A percentile compares a stretch with the other conserved stretches of the same genome.
These are phyloP conservation scores for Fonsecaea pedrosoi DNA, from an alignment of 2,329 filamentous ascomycete genomes.

Conservation along the genomic window DNA sequence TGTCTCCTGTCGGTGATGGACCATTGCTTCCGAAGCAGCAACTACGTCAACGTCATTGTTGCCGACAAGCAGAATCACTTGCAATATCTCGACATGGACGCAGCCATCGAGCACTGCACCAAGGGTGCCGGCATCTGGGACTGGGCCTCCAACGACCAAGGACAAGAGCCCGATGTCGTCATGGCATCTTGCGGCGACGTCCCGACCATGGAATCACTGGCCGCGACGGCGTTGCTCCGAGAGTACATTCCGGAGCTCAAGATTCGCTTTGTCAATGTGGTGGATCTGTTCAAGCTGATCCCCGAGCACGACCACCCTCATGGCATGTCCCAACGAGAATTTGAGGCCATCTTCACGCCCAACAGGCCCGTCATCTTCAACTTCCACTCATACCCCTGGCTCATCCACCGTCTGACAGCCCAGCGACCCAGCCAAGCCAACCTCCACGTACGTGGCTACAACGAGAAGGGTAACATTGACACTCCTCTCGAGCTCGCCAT, in stretches of 20 bases:
- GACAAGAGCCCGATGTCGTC: slow-evolving; percentile 72
- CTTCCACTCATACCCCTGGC: slow-evolving; percentile 83
- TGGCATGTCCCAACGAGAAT: slow-evolving; percentile 71
- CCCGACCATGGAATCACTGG: slow-evolving; percentile 74
- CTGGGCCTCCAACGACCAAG: slow-evolving; percentile 74
- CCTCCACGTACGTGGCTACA: slow-evolving; percentile 78
- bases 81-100: slow-evolving; percentile 76
- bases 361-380: slow-evolving; percentile 79
- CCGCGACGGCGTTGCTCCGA: slow-evolving; percentile 76
- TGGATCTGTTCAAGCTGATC: slow-evolving; percentile 82
- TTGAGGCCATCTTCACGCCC: slow-evolving; percentile 72
- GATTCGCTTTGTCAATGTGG: slow-evolving; percentile 79
- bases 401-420: slow-evolving; percentile 78
- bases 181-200: slow-evolving; percentile 80
- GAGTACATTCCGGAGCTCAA: slow-evolving; percentile 73
- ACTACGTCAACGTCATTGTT: slow-evolving; percentile 83
- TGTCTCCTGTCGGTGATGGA: slow-evolving; percentile 76
- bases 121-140: slow-evolving; percentile 82
- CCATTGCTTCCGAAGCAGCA: slow-evolving; percentile 74
- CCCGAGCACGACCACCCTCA: slow-evolving; percentile 73
- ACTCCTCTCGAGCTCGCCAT: slow-evolving; percentile 80
- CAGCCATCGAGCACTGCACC: slow-evolving; percentile 75
- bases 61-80: slow-evolving; percentile 81
- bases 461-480: slow-evolving; percentile 84
- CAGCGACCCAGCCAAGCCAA: slow-evolving; percentile 72